A percentile compares a stretch with the other conserved stretches of the same genome.
These are phyloP conservation scores for Penicillium expansum DNA, from an alignment of 2,329 filamentous ascomycete species.

Conservation along the genomic window DNA sequence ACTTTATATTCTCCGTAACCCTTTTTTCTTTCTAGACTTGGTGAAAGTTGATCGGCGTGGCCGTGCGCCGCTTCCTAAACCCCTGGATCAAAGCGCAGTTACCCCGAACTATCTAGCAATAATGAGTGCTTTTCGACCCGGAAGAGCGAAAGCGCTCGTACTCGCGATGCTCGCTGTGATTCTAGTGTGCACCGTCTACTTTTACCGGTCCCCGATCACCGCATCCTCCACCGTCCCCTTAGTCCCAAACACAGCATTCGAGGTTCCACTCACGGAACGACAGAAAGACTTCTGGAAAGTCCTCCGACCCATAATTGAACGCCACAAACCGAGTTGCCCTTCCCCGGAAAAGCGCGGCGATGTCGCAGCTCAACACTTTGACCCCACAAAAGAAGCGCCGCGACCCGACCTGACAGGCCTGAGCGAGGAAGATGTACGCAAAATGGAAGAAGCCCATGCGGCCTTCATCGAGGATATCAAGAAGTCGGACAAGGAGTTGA, in stretches of 20 bases:
- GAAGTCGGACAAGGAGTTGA: constrained; percentile 27
- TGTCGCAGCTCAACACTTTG: constrained; percentile 29
- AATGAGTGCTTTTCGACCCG: constrained; percentile 31
- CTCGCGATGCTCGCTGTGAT: constrained; percentile 29
- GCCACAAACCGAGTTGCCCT: constrained; percentile 32
- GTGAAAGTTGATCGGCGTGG: constrained; percentile 15
- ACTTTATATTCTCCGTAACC: not conserved
- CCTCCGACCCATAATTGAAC: constrained; percentile 35
- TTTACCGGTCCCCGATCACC: constrained; percentile 37
- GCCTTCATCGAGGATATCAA: constrained; percentile 40
- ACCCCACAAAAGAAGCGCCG: constrained; percentile 28
- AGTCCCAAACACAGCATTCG: constrained; percentile 34
- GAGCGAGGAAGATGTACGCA: constrained; percentile 32
- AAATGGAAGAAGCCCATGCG: constrained; percentile 42
- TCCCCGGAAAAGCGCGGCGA: constrained; percentile 27
- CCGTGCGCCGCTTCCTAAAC: constrained; percentile 21
- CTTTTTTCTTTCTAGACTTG: not conserved
- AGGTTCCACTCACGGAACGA: constrained; percentile 35
- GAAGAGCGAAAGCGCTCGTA: constrained; percentile 29
- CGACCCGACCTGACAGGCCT: constrained; percentile 39
- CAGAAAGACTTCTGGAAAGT: constrained; percentile 40
- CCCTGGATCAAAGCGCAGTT: constrained; percentile 4
- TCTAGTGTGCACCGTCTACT: constrained; percentile 36
- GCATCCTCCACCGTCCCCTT: constrained; percentile 29
- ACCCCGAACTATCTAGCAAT: not conserved